Evolutionary conservation across 192 early-diverging fungal genomes (phyloP), one percentile per base, ranked within the genome.

Genomic region (Linnemannia hyalina): DNA sequence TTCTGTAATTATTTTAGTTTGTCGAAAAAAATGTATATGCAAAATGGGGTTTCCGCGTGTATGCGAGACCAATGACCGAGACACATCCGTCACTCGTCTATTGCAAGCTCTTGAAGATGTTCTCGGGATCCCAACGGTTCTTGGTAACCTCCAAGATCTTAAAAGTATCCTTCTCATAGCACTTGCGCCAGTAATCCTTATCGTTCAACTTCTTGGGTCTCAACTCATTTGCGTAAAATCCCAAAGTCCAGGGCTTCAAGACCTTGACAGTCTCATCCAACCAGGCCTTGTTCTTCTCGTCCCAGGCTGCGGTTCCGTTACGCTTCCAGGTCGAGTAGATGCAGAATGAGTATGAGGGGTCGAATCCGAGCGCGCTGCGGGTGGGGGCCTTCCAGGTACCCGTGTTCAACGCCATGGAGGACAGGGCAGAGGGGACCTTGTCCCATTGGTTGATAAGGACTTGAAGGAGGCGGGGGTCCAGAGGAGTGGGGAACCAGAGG

Each of bases 311-410:
- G 40, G 79, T 81, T 6, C 84, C 84, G 54, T 86, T 86, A 36
- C 84, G 84, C 75, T 86, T 86, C 84, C 84, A 86, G 72, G 79
- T 78, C 23, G 84, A 86, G 79, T 86, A 86, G 38, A 86, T 74
- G 49, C 79, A 80, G 36, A 86, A 70, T 0, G 84, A 80, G 80
- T 86, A 86, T 1, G 84, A 88, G 73, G 77, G 81, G 29, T 82
- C 86, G 35, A 74, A 82, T 3, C 80, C 86, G 2, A 88, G 65
- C 29, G 86, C 80, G 60, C 41, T 78, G n/a, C 54, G 40, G 40
- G 84, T 86, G 65, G 80, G 84, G 23, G 84, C 69, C 70, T 86
- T 80, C 84, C 84, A 86, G 68, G 84, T 86, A 75, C 84, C 84
- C 2, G 84, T 86, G 84, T 86, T 86, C 22, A 86, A 49, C 16